Conservation (phyloP, 208 protist species). For the Plasmodiophora brassicae region DNA sequence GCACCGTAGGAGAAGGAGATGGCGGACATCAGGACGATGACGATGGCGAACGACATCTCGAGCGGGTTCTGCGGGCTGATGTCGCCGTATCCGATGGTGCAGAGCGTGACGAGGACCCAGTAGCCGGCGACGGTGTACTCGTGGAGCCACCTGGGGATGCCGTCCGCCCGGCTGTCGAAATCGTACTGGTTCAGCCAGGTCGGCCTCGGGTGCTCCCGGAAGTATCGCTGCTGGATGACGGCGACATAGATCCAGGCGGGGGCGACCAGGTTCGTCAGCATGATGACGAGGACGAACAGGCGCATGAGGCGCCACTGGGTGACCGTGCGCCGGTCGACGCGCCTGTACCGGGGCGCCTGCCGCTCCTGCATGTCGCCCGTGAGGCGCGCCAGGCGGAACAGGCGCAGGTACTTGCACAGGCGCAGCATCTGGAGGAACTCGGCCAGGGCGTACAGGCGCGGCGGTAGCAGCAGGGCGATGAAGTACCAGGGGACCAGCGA, state of each 20-base stretch:
- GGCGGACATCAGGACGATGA: neutral
- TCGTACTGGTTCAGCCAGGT: neutral
- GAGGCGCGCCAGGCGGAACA: neutral
- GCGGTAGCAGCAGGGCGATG: neutral
- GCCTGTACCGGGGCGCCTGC: neutral
- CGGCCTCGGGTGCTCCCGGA: neutral
- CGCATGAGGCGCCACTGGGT: neutral
- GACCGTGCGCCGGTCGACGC: neutral
- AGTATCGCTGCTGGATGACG: neutral
- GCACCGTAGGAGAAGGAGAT: neutral
- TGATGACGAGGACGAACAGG: neutral
- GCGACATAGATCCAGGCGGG: neutral
- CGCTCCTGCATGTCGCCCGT: neutral
- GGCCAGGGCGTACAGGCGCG: neutral
- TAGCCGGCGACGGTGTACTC: conserved; percentile 5
- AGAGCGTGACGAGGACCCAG: neutral
- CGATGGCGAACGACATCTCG: neutral
- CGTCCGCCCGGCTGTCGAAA: neutral
- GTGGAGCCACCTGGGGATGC: neutral
- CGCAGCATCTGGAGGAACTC: conserved; percentile 10
- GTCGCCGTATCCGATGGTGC: neutral
- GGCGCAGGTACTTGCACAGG: conserved; percentile 22
- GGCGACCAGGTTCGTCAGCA: neutral
- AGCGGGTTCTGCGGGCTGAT: neutral
- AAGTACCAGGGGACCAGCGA: neutral